Evolutionary conservation across 495 filamentous ascomycete genomes (phyloP).

Genomic region (Paragyromitra xinjiangensis): DNA sequence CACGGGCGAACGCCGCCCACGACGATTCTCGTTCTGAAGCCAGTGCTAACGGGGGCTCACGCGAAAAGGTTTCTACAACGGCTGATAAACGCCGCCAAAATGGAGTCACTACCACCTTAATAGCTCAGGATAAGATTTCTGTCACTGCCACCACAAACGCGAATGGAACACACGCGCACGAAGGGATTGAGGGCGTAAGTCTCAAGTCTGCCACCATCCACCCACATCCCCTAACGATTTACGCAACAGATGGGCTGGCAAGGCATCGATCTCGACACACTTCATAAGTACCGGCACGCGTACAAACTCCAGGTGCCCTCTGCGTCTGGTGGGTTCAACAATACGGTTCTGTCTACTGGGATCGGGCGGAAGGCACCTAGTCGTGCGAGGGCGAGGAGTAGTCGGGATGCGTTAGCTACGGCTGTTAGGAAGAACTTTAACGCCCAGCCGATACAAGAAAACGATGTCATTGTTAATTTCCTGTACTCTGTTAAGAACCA

Average conservation of each 20-base stretch:
- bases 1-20: slow-evolving; percentile 43
- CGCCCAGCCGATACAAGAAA: slow-evolving; percentile 80
- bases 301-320: slow-evolving; percentile 48
- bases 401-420: slow-evolving; percentile 67
- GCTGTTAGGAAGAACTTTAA: slow-evolving; percentile 92
- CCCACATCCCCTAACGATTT: slow-evolving; percentile 25
- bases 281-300: slow-evolving; percentile 55
- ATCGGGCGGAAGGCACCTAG: slow-evolving; percentile 52
- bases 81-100: slow-evolving; percentile 50
- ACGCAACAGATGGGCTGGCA: slow-evolving; percentile 56
- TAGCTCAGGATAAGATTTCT: slow-evolving; percentile 43
- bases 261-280: slow-evolving; percentile 52
- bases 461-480: slow-evolving; percentile 86
- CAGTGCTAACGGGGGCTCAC: slow-evolving; percentile 45
- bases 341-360: slow-evolving; percentile 53
- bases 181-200: slow-evolving; percentile 57
- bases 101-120: slow-evolving; percentile 12
- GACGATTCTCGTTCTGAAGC: slow-evolving; percentile 52
- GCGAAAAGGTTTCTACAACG: slow-evolving; percentile 43
- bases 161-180: slow-evolving; percentile 56
- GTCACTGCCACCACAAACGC: slow-evolving; percentile 47
- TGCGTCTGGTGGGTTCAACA: slow-evolving; percentile 51
- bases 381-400: slow-evolving; percentile 69
- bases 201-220: background rate
- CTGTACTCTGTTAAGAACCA: slow-evolving; percentile 78